phyloP scores from a whole-genome alignment of 805 yeast species.

The Starmerella geochares region DNA sequence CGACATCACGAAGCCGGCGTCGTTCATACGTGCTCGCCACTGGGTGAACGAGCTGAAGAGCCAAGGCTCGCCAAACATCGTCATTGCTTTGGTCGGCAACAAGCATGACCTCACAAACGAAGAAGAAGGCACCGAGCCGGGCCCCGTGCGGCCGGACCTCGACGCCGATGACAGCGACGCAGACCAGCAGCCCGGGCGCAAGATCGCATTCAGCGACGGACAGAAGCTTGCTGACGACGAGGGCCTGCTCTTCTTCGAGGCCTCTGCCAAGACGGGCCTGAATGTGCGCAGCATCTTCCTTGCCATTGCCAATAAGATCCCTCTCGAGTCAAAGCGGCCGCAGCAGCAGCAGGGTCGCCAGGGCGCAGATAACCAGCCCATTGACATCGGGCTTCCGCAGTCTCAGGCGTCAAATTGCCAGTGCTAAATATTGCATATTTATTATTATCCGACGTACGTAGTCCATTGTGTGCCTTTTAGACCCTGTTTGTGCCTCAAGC shows the following conservation, averaged over 20 bases:
- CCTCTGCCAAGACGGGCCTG: constrained; percentile 82
- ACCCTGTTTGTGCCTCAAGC: too few relatives aligned
- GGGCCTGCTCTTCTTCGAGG: constrained; percentile 80
- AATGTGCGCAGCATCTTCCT: constrained; percentile 87
- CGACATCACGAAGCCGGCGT: constrained; percentile 89
- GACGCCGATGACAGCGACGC: constrained; percentile 32
- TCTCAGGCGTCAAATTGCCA: constrained; percentile 24
- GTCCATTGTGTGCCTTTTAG: constrained; percentile 7
- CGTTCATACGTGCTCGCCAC: constrained; percentile 91
- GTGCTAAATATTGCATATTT: constrained; percentile 17
- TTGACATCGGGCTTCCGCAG: constrained; percentile 20
- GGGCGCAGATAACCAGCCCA: constrained; percentile 22
- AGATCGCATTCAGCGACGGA: constrained; percentile 81
- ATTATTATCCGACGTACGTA: constrained; percentile 7
- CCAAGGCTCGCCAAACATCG: constrained; percentile 84
- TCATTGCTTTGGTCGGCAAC: constrained; percentile 90
- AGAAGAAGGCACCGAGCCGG: constrained; percentile 26
- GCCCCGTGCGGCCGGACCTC: constrained; percentile 27
- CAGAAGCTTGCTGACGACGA: constrained; percentile 81
- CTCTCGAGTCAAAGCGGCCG: constrained; percentile 36
- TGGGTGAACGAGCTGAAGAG: constrained; percentile 96
- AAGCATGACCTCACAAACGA: constrained; percentile 67
- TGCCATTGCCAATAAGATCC: constrained; percentile 81
- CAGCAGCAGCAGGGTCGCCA: constrained; percentile 25
- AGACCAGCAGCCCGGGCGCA: constrained; percentile 42